Base-by-base conservation (phyloP, 2,329 filamentous ascomycete genomes). In the Aureobasidium sp. region DNA sequence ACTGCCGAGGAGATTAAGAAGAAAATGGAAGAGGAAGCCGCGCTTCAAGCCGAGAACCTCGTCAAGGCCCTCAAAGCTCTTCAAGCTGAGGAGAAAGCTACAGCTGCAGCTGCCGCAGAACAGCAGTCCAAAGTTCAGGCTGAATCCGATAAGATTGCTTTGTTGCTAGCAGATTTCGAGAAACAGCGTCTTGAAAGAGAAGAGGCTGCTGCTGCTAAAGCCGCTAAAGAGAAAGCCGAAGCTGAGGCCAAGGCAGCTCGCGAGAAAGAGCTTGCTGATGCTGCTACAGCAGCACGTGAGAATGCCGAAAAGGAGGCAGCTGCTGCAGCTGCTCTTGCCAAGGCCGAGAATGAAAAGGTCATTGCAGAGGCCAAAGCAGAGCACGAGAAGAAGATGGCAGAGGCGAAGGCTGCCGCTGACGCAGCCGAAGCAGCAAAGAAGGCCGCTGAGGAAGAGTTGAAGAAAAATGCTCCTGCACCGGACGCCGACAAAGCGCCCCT, bases 401-500 rank as follows among this genome's bases (percentile, higher is more conserved):
- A 79, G 63, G 80, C 79, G 1, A 77, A 79, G 64, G 77, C 76
- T 37, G 79, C 79, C 60, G 76, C 78, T 2, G 77, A 80, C 55
- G 79, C 81, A 66, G 77, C 79, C 10, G 80, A 80, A 61, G 76
- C 77, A 68, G 77, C 76, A 58, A 79, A 79, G 62, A 76, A 77
- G 66, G 78, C 76, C 47, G 73, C 77, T 7, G 78, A 80, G 64
- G 77, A 77, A 56, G 78, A 79, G 64, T 73, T 74, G 3, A 76
- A 74, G 51, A 79, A 78, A 60, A 77, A 76, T 59, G 78, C 66
- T 74, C 81, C 68, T 64, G 77, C 70, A 70, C 77, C 80, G 2
- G 79, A 83, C n/a, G 78, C 80, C 62, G 80, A 80, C 67, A 89
- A 90, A 73, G 80, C 86, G 47, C 90, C 89, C 2, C 90, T 96